Percentiles rank a stretch among this genome's conserved stretches.
Conservation (phyloP, 768 basidiomycete species). For the Megacollybia marginata region DNA sequence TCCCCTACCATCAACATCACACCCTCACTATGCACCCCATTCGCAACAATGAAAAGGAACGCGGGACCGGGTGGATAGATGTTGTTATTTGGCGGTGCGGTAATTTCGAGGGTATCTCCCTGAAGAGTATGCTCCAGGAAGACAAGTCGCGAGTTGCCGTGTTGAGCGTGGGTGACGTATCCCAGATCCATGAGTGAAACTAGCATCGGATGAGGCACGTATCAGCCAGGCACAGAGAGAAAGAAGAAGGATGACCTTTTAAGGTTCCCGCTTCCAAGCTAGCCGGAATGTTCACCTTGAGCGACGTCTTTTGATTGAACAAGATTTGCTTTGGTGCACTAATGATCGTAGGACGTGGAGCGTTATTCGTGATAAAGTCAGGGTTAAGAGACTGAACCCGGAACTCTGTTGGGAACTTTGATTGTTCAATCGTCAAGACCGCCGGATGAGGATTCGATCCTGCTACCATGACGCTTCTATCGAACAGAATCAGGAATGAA, state of each 20-base stretch:
- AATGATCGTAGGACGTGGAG: background rate
- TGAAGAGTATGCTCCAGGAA: conserved; percentile 3
- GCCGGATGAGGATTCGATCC: conserved; percentile 43
- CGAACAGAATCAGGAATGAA: background rate
- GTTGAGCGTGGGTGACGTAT: conserved; percentile 18
- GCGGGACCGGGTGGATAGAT: conserved; percentile 16
- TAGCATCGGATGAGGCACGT: conserved; percentile 2
- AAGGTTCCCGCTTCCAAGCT: conserved; percentile 1
- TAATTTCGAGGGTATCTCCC: conserved; percentile 4
- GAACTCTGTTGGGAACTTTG: conserved; percentile 4
- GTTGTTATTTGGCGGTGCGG: conserved; percentile 3
- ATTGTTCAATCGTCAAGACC: conserved; percentile 1
- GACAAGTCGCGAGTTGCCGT: conserved; percentile 9
- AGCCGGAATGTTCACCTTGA: background rate
- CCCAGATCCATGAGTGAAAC: conserved; percentile 19
- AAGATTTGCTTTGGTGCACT: background rate
- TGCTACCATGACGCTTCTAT: conserved; percentile 10
- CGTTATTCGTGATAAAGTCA: background rate
- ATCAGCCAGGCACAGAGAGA: background rate
- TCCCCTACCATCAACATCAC: conserved; percentile 60
- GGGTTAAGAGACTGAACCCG: background rate
- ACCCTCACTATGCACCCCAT: conserved; percentile 58
- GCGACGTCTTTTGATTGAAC: background rate
- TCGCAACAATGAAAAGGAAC: conserved; percentile 62
- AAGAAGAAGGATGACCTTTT: conserved; percentile 2